These are phyloP conservation scores for Globisporangium nagaii DNA, from an alignment of 352 stramenopile genomes.

Conservation along the genomic window DNA sequence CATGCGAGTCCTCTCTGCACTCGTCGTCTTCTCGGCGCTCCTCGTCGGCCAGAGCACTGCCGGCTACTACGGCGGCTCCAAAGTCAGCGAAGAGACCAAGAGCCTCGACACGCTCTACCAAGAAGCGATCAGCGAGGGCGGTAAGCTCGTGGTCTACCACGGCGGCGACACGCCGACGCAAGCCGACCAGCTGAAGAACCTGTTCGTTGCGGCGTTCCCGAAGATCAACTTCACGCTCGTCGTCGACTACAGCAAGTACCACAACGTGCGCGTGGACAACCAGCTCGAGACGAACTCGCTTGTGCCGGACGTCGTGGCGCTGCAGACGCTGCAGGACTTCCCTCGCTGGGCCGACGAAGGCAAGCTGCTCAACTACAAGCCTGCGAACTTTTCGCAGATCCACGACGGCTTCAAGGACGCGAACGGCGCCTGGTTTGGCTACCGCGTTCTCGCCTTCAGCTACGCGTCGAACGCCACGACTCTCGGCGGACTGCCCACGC, in stretches of 20 bases:
- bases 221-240: conserved; percentile 55
- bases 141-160: conserved; percentile 41
- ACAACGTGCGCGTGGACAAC: conserved; percentile 49
- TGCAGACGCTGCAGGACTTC: conserved; percentile 60
- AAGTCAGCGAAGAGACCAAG: conserved; percentile 34
- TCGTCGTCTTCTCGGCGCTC: background rate
- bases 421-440: conserved; percentile 28
- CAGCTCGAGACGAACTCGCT: conserved; percentile 4
- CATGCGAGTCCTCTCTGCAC: no score
- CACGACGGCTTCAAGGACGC: conserved; percentile 32
- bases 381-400: conserved; percentile 38
- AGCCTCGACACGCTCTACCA: conserved; percentile 37
- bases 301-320: conserved; percentile 20
- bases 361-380: conserved; percentile 22
- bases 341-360: conserved; percentile 32
- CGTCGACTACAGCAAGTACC: conserved; percentile 52
- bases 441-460: conserved; percentile 34
- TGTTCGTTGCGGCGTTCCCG: conserved; percentile 29
- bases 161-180: conserved; percentile 29
- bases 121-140: conserved; percentile 41
- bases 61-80: background rate
- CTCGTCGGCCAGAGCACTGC: conserved; percentile 1
- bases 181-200: conserved; percentile 14
- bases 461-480: conserved; percentile 26
- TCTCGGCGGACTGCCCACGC: background rate